Percentiles rank a stretch among this genome's conserved stretches.
Conservation (phyloP, 2,329 filamentous ascomycete genomes). For the Alternaria postmessia region DNA sequence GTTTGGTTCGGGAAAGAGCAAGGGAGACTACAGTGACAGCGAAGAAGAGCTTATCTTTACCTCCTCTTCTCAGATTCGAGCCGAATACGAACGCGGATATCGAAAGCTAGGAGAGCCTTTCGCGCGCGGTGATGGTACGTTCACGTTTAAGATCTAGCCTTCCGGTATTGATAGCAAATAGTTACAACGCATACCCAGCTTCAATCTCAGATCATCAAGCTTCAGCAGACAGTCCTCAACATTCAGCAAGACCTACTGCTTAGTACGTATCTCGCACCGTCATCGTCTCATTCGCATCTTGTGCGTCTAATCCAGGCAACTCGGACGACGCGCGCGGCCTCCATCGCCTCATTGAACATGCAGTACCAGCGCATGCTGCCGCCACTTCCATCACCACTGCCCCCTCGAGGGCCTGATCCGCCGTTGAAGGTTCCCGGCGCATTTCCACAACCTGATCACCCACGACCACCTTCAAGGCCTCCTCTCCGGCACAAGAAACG, state of each 20-base stretch:
- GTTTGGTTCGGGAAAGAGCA: slow-evolving; percentile 23
- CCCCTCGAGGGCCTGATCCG: slow-evolving; percentile 13
- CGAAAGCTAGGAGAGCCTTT: slow-evolving; percentile 40
- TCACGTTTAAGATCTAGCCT: not conserved
- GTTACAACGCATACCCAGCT: slow-evolving; percentile 42
- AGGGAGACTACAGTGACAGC: slow-evolving; percentile 32
- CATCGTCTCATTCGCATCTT: slow-evolving; percentile 40
- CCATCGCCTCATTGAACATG: slow-evolving; percentile 39
- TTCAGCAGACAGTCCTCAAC: slow-evolving; percentile 40
- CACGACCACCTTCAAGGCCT: slow-evolving; percentile 12
- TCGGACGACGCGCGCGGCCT: slow-evolving; percentile 34
- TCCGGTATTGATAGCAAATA: slow-evolving; percentile 19
- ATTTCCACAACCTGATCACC: slow-evolving; percentile 21
- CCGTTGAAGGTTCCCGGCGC: slow-evolving; percentile 26
- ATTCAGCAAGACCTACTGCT: slow-evolving; percentile 41
- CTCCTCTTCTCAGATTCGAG: slow-evolving; percentile 33
- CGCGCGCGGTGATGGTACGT: slow-evolving; percentile 43
- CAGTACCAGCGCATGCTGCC: slow-evolving; percentile 39
- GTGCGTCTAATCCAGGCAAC: slow-evolving; percentile 37
- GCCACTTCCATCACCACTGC: slow-evolving; percentile 2
- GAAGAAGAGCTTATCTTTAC: slow-evolving; percentile 41
- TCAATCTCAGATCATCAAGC: slow-evolving; percentile 43
- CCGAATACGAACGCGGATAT: slow-evolving; percentile 43
- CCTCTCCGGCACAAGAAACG: slow-evolving; percentile 15
- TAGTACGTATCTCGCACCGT: slow-evolving; percentile 31